Conservation (phyloP, 108 stramenopile genomes). For the Pseudonitzschia multiseries region DNA sequence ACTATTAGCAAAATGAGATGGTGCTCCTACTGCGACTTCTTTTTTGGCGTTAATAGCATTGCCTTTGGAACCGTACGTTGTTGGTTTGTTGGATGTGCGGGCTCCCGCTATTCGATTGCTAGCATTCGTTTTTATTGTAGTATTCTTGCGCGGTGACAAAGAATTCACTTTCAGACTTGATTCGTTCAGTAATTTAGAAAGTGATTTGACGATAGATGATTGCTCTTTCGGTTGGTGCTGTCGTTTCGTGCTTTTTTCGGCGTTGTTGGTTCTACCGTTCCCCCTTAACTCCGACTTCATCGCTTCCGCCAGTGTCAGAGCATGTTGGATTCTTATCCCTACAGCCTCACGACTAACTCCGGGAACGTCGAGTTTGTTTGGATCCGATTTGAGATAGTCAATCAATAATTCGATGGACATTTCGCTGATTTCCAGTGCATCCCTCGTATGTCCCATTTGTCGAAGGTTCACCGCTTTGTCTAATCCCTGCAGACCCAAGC, state of each 20-base stretch:
- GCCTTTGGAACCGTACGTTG: background rate
- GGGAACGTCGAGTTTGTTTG: background rate
- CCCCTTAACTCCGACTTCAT: slow-evolving; percentile 24
- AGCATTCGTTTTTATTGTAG: background rate
- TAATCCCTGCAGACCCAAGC: slow-evolving; percentile 38
- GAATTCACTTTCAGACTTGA: background rate
- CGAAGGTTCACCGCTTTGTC: slow-evolving; percentile 39
- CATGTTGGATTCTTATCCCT: slow-evolving; percentile 33
- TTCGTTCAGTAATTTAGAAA: background rate
- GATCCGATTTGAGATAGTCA: slow-evolving; percentile 28
- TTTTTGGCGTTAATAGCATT: background rate
- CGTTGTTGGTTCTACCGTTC: slow-evolving; percentile 4
- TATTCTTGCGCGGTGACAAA: slow-evolving; percentile 4
- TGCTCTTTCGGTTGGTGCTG: background rate
- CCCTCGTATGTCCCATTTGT: slow-evolving; percentile 27
- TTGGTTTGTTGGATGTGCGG: background rate
- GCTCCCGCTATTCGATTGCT: background rate
- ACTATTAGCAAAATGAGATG: slow-evolving; percentile 7
- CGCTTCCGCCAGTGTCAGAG: slow-evolving; percentile 45
- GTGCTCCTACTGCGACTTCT: background rate
- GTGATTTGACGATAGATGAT: slow-evolving; percentile 8
- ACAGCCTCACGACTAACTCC: slow-evolving; percentile 22
- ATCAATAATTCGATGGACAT: slow-evolving; percentile 43
- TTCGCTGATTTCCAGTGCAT: slow-evolving; percentile 43
- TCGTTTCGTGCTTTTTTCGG: background rate